Conservation (phyloP, 495 filamentous ascomycete species). For the Pseudotulostoma volvatum region DNA sequence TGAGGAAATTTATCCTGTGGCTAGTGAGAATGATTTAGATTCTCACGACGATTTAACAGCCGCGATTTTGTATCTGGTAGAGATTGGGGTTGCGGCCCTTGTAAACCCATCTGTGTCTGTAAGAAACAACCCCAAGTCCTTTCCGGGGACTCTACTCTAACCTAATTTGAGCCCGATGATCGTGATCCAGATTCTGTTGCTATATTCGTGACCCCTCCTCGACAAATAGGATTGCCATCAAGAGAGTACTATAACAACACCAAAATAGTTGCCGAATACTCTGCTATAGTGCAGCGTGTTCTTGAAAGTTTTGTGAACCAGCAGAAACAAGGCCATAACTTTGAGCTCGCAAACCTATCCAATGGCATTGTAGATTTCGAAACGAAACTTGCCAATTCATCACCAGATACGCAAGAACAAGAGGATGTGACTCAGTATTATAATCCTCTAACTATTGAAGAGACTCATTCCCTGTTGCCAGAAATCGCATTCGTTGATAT, state of each 20-base stretch:
- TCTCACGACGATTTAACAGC: slow-evolving; percentile 30
- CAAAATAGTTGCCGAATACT: slow-evolving; percentile 35
- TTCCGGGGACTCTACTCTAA: neutral
- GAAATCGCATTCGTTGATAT: slow-evolving; percentile 37
- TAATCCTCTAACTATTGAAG: slow-evolving; percentile 36
- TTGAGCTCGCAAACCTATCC: slow-evolving; percentile 13
- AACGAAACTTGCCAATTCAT: slow-evolving; percentile 40
- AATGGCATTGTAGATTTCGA: slow-evolving; percentile 41
- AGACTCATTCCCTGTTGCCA: slow-evolving; percentile 36
- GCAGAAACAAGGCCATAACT: neutral
- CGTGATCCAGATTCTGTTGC: slow-evolving; percentile 47
- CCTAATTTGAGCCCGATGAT: slow-evolving; percentile 33
- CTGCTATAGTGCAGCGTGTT: slow-evolving; percentile 28
- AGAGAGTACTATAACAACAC: slow-evolving; percentile 49
- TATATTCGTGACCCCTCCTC: slow-evolving; percentile 37
- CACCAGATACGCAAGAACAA: slow-evolving; percentile 39
- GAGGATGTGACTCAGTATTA: slow-evolving; percentile 46
- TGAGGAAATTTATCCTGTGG: slow-evolving; percentile 32
- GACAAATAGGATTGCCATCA: slow-evolving; percentile 40
- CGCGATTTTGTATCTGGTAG: slow-evolving; percentile 36
- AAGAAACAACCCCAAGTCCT: slow-evolving; percentile 9
- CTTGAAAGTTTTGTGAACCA: slow-evolving; percentile 9
- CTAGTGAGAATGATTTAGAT: slow-evolving; percentile 6
- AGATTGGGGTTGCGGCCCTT: slow-evolving; percentile 34
- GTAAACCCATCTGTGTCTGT: slow-evolving; percentile 31